Evolutionary conservation across 2,329 filamentous ascomycete species (phyloP), one percentile per base, ranked within the genome.

Genomic region (Truncatella angustata): DNA sequence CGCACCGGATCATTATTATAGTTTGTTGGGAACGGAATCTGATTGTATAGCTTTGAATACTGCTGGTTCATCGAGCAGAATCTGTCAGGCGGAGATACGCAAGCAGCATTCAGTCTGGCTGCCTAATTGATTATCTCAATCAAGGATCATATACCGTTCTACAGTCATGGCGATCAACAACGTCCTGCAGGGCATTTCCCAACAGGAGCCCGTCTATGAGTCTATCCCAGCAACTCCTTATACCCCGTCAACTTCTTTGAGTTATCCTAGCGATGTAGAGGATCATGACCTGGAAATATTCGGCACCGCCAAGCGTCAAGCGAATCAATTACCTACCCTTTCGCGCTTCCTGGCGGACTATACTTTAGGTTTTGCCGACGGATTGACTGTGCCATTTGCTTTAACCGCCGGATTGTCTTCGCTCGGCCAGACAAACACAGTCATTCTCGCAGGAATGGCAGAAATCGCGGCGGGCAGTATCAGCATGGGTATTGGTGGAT

Each of bases 341-440:
- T 59, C 63, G 4, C 59, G 58, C 3, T 63, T 82, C 49, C 69
- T 86, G 14, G 77, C 80, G 42, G 85, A 90, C 67, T 77, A 85
- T 56, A 90, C 88, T 54, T 86, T 92, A 59, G 88, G 88, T 49
- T 84, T 91, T 60, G 86, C 88, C 0, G 88, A 92, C 63, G 88
- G 88, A 14, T 77, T 92, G 59, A 92, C 88, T 0, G 88, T 92
- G 0, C 88, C 88, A 0, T 92, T 92, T 60, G 88, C 88, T 14
- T 74, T 92, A 34, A 91, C 87, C 0, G 88, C 89, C 0, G 88
- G 88, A 12, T 75, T 92, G 2, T 85, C 82, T 2, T 79, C 78
- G 47, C 73, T 88, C 42, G 84, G 84, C n/a, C 76, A 82, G 64
- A 84, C 83, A 28, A 79, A 77, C 45, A 79, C 87, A 4, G 85